These are phyloP conservation scores for Cyberlindnera misumaiensis DNA, from an alignment of 805 yeast species.

Conservation along the genomic window DNA sequence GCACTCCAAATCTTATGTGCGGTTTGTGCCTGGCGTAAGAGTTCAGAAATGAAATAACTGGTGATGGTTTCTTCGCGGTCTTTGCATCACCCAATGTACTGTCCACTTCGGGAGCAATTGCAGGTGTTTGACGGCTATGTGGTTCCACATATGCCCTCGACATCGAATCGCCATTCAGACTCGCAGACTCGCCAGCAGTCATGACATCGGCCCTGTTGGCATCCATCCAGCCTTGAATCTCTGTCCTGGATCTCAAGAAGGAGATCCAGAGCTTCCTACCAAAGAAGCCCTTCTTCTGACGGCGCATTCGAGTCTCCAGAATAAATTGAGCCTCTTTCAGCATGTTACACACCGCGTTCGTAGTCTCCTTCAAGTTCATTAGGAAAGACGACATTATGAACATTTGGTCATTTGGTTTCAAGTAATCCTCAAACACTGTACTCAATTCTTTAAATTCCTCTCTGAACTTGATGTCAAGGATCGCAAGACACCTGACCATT, in stretches of 20 bases:
- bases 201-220: constrained; percentile 15
- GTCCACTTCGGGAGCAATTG: background rate
- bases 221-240: constrained; percentile 32
- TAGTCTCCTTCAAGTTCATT: constrained; percentile 37
- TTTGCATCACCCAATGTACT: background rate
- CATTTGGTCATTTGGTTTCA: constrained; percentile 41
- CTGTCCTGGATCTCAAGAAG: constrained; percentile 27
- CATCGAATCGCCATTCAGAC: constrained; percentile 25
- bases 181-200: constrained; percentile 29
- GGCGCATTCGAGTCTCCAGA: constrained; percentile 22
- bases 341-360: constrained; percentile 26
- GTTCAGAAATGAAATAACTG: background rate
- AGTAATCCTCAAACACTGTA: constrained; percentile 21
- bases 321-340: constrained; percentile 27
- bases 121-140: background rate
- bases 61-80: background rate
- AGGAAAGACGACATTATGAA: constrained; percentile 43
- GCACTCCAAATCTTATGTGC: constrained; percentile 40
- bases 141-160: constrained; percentile 7
- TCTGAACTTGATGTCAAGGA: constrained; percentile 29
- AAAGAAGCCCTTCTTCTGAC: constrained; percentile 29
- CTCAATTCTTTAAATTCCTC: constrained; percentile 26
- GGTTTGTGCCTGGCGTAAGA: constrained; percentile 19
- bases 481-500: constrained; percentile 26
- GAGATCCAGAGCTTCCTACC: constrained; percentile 41